Base-by-base conservation (phyloP, 164 flowering plant genomes). In the Vitis rotundifolia region DNA sequence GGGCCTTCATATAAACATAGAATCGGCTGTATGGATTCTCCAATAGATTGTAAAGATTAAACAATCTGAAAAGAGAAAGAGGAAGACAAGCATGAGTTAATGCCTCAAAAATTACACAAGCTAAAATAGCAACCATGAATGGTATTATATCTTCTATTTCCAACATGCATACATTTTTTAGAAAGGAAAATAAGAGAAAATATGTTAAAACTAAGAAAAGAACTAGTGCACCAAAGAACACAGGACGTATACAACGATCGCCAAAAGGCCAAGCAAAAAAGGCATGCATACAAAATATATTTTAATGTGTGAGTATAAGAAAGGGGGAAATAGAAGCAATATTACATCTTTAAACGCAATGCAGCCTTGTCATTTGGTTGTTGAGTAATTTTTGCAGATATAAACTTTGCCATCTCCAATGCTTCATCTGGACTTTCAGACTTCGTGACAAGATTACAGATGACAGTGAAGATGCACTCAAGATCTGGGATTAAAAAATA, bases 41-140 rank as follows among this genome's bases (percentile, higher is more conserved):
- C 87, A 95, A 78, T 8, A 95, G 87, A 71, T 91, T 95, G 83
- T 93, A 91, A 59, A 95, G 87, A 75, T 86, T 95, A 85, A 95
- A 88, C 86, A 95, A 73, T 78, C 99, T 96, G 89, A 63, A 78
- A 64, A 76, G 54, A 64, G 28, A 55, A 60, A 26, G 29, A 61
- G 62, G 64, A 66, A 72, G 22, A 48, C 58, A 70, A 66, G 55
- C 29, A 70, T 72, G 13, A 64, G 71, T 63, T 12, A 63, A 8
- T 11, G 13, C 5, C 37, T 51, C 26, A 9, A 48, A 55, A 47
- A 59, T 31, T 31, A 16, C 54, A 56, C 10, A 15, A 71, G 14
- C 75, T 14, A 28, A 56, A 67, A 18, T n/a, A 49, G 64, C 0
- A 73, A 28, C 29, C 26, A 22, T 22, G 15, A 66, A 6, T 37